Evolutionary conservation across 345 rosid species (phyloP), one percentile per base, ranked within the genome.

Genomic region (Chamaenerion angustifolium): DNA sequence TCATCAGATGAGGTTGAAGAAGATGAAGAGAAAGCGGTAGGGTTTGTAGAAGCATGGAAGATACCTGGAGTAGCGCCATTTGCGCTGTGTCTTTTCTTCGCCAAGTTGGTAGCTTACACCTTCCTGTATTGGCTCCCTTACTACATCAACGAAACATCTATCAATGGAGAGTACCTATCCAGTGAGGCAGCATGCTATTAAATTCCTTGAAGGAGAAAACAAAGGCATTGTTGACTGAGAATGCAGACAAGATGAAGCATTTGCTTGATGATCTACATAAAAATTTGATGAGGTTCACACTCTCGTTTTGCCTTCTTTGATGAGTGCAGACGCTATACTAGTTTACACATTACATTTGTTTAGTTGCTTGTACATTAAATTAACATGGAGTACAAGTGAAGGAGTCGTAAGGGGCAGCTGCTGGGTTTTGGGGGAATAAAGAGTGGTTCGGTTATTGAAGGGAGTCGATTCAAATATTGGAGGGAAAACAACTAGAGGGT

Each of bases 21-120:
- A 66, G n/a, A n/a, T n/a, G n/a, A n/a, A n/a, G 76, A 76, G 41
- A 49, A 75, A 48, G 71, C 96, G 11, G 94, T 90, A 16, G 95
- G 94, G 27, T 90, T 90, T 80, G 46, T 78, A 49, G 88, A 88
- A 43, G 98, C 94, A 4, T 90, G 94, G 94, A 83, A 73, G 69
- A 90, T 90, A 31, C 98, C 96, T 0, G 98, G 98, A 12, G 95
- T 86, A 56, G 84, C 96, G 43, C 80, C 94, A 37, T 90, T 83
- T 57, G 96, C 98, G 10, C 65, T 86, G 42, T 83, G 98, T 62
- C 94, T 90, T 62, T 90, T 90, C 77, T 90, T 90, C 50, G 63
- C 96, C 43, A 90, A 90, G 61, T 68, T 90, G 70, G 98, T 90
- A 43, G 88, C 94, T 7, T 90, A 86, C 64, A 83, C 98, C 13